phyloP scores from a whole-genome alignment of 768 basidiomycete genomes.

The Phylloporus sp. region DNA sequence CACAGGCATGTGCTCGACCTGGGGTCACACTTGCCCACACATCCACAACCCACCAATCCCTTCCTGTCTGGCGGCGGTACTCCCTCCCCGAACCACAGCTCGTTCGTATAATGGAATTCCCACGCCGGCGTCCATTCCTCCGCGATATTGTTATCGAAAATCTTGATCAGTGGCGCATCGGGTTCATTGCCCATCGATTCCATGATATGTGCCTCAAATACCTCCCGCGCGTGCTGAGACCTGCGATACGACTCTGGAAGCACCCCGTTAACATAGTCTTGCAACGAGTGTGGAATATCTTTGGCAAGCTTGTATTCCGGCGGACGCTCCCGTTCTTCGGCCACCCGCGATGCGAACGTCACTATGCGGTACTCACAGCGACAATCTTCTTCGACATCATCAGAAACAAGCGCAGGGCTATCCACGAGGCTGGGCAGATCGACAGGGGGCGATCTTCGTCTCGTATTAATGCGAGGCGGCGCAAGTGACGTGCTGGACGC shows the following conservation, averaged over 20 bases:
- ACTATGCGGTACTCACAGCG: conserved; percentile 12
- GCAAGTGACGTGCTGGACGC: conserved; percentile 14
- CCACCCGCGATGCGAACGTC: conserved; percentile 22
- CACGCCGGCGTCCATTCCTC: conserved; percentile 68
- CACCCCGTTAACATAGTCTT: conserved; percentile 58
- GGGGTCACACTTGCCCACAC: conserved; percentile 72
- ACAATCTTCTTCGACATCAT: background rate
- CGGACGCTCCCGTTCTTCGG: conserved; percentile 11
- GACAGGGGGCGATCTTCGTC: background rate
- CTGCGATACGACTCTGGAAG: conserved; percentile 40
- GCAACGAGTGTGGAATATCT: conserved; percentile 59
- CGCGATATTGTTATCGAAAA: conserved; percentile 64
- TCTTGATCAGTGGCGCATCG: conserved; percentile 59
- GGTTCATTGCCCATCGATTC: conserved; percentile 67
- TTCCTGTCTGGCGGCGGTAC: conserved; percentile 64
- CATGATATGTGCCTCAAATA: conserved; percentile 64
- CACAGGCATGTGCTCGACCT: conserved; percentile 72
- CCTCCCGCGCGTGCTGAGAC: conserved; percentile 41
- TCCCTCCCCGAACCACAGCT: conserved; percentile 67
- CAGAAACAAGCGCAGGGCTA: background rate
- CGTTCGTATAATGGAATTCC: conserved; percentile 87
- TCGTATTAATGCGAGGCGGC: background rate
- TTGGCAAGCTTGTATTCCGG: conserved; percentile 33
- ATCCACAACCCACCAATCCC: conserved; percentile 65
- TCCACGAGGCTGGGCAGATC: background rate